A percentile compares a stretch with the other conserved stretches of the same genome.
phyloP scores from a whole-genome alignment of 2,329 filamentous ascomycete species.

The Phaeosphaeriaceae sp. region DNA sequence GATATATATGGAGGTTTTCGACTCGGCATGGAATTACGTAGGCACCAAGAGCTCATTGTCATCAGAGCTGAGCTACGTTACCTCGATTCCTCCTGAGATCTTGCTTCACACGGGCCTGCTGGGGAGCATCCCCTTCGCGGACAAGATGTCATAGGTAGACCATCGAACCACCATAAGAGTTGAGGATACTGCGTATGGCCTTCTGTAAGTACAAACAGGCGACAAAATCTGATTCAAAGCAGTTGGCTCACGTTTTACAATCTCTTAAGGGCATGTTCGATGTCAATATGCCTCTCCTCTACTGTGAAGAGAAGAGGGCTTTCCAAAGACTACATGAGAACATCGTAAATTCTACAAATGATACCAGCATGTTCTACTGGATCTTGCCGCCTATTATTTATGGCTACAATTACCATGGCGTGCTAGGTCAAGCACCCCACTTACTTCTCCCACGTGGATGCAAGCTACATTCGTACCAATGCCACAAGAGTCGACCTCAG shows the following conservation, averaged over 20 bases:
- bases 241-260: too few relatives aligned
- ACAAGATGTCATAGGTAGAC: slow-evolving; percentile 19
- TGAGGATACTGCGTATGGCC: slow-evolving; percentile 22
- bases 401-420: too few relatives aligned
- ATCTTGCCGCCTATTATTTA: too few relatives aligned
- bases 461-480: too few relatives aligned
- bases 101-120: background rate
- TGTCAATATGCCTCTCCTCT: slow-evolving; percentile 15
- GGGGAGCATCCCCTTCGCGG: background rate
- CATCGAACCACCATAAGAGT: slow-evolving; percentile 12
- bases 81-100: background rate
- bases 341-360: background rate
- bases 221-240: too few relatives aligned
- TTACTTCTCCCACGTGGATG: too few relatives aligned
- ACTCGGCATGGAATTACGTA: background rate
- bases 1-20: background rate
- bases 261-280: slow-evolving; percentile 20
- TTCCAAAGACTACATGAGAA: slow-evolving; percentile 2
- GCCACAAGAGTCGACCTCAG: too few relatives aligned
- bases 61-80: background rate
- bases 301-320: slow-evolving; percentile 11
- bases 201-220: slow-evolving; percentile 2
- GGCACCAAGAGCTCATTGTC: background rate
- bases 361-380: background rate
- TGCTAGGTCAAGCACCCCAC: too few relatives aligned